Percentiles rank a stretch among this genome's conserved stretches.
These are phyloP conservation scores for Cladosporium sp. DNA, from an alignment of 2,329 filamentous ascomycete genomes.

Conservation along the genomic window DNA sequence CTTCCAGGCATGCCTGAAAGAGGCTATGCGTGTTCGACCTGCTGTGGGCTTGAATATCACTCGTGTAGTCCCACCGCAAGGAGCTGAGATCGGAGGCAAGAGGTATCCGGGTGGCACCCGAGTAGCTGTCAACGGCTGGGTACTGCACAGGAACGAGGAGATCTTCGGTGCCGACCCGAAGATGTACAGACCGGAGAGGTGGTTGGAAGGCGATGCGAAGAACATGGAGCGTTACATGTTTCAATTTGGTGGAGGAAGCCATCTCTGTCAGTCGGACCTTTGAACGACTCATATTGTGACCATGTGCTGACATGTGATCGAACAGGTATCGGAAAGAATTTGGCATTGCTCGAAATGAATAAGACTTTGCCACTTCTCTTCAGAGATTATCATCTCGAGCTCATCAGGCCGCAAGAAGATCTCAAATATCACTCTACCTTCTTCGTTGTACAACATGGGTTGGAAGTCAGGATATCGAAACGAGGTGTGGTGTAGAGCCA, in stretches of 20 bases:
- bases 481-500: constrained; percentile 10
- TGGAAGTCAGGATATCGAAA: constrained; percentile 48
- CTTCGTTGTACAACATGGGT: constrained; percentile 56
- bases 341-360: constrained; percentile 46
- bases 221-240: constrained; percentile 68
- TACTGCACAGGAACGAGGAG: constrained; percentile 63
- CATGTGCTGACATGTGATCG: too few species aligned
- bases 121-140: constrained; percentile 71
- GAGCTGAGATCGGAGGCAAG: constrained; percentile 56
- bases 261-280: constrained; percentile 26
- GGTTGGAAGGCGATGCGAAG: constrained; percentile 54
- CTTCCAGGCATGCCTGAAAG: constrained; percentile 73
- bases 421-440: constrained; percentile 55
- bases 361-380: constrained; percentile 41
- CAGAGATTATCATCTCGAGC: constrained; percentile 51
- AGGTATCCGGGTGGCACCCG: constrained; percentile 66
- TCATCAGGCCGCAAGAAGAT: constrained; percentile 48
- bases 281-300: background rate
- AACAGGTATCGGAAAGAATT: constrained; percentile 58
- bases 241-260: constrained; percentile 67
- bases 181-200: constrained; percentile 64
- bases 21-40: constrained; percentile 72
- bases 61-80: constrained; percentile 51
- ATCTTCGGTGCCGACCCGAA: constrained; percentile 67
- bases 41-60: constrained; percentile 65